Percentiles rank a stretch among this genome's conserved stretches.
Conservation (phyloP, 805 yeast species). For the Ogataea populi-albae region DNA sequence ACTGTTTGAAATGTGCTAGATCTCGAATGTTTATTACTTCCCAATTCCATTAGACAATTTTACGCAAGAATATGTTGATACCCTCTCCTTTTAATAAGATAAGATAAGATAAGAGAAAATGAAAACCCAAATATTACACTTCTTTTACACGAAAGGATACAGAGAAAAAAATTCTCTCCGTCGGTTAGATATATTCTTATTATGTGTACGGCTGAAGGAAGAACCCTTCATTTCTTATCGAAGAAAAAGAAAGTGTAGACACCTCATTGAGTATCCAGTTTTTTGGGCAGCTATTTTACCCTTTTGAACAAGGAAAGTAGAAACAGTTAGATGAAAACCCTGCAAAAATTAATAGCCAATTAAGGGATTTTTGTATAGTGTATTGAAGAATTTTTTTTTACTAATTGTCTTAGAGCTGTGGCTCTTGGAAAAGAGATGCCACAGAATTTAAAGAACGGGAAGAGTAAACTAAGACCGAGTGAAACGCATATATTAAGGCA, state of each 20-base stretch:
- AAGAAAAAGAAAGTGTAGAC: slow-evolving; percentile 3
- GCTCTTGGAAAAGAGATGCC: slow-evolving; percentile 3
- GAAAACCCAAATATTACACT: too few relatives aligned
- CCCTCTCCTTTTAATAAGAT: too few relatives aligned
- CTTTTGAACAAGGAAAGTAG: slow-evolving; percentile 4
- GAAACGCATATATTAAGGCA: slow-evolving; percentile 2
- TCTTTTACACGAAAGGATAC: not conserved
- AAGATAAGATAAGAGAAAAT: too few relatives aligned
- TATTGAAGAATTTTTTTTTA: slow-evolving; percentile 2
- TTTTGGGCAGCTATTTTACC: slow-evolving; percentile 3
- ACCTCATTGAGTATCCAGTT: slow-evolving; percentile 2
- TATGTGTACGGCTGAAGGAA: slow-evolving; percentile 6
- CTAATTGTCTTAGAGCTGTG: slow-evolving; percentile 1
- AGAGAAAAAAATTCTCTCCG: slow-evolving; percentile 2
- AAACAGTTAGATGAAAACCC: slow-evolving; percentile 3
- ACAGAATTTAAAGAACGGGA: not conserved
- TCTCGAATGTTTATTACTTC: too few relatives aligned
- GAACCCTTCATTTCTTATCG: slow-evolving; percentile 1
- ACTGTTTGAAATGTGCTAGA: not conserved
- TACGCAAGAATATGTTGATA: too few relatives aligned
- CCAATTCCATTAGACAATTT: too few relatives aligned
- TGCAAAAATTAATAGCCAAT: not conserved
- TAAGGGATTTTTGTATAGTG: not conserved
- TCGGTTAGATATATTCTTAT: slow-evolving; percentile 1
- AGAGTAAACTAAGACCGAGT: not conserved